Evolutionary conservation across 2,329 filamentous ascomycete species (phyloP).

Genomic region (Aspergillus fischeri): DNA sequence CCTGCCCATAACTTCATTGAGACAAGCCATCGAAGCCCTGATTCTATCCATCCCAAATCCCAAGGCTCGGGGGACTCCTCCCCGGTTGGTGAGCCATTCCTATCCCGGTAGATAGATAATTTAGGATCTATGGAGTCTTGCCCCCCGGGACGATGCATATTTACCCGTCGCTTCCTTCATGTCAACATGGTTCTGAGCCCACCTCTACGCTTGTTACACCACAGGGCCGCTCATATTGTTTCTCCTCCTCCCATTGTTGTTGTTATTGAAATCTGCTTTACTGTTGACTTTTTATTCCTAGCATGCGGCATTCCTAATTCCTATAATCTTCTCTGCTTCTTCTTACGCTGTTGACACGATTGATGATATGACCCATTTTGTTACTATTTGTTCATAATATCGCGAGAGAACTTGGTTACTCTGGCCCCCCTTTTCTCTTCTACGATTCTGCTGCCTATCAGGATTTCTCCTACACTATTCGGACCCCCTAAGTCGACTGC

Average conservation of each 20-base stretch:
- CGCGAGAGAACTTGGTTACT: not conserved
- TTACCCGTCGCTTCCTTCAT: conserved; percentile 7
- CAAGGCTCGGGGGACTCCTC: conserved; percentile 6
- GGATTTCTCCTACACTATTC: not conserved
- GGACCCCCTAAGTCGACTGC: not conserved
- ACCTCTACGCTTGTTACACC: conserved; percentile 1
- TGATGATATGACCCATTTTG: not conserved
- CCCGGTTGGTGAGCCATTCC: conserved; percentile 5
- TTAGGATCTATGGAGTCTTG: conserved; percentile 7
- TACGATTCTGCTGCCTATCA: not conserved
- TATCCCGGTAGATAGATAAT: conserved; percentile 10
- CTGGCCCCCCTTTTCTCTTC: not conserved
- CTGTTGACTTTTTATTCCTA: not conserved
- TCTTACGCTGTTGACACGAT: not conserved
- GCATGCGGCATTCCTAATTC: not conserved
- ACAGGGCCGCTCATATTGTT: conserved; percentile 1
- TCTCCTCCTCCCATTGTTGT: not conserved
- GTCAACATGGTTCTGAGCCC: conserved; percentile 2
- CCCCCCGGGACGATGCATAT: conserved; percentile 3
- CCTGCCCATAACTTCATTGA: conserved; percentile 8
- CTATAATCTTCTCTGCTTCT: not conserved
- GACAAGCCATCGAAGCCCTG: conserved; percentile 7
- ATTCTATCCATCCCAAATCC: conserved; percentile 15
- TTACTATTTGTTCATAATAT: not conserved
- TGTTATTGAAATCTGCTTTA: not conserved